Evolutionary conservation across 2,329 filamentous ascomycete species (phyloP).

Genomic region (Fusarium oxysporum): DNA sequence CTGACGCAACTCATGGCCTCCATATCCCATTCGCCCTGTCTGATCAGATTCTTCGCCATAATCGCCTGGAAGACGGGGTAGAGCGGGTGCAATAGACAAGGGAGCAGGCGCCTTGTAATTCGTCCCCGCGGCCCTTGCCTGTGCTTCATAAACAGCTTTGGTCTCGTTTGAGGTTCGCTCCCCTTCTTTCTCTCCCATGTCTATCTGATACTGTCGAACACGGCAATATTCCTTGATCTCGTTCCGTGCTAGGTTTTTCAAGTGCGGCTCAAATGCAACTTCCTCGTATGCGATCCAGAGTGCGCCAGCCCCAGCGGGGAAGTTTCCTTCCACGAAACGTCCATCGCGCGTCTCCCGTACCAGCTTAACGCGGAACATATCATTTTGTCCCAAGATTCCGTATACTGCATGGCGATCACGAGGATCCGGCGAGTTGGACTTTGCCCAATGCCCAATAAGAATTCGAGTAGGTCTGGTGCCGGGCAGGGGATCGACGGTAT

Average conservation of each 20-base stretch:
- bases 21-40: constrained; percentile 36
- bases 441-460: constrained; percentile 69
- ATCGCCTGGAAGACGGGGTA: constrained; percentile 37
- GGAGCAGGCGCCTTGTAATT: constrained; percentile 45
- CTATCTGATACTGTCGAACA: constrained; percentile 69
- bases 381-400: constrained; percentile 70
- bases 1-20: constrained; percentile 57
- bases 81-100: constrained; percentile 41
- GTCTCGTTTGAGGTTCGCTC: constrained; percentile 63
- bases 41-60: constrained; percentile 30
- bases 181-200: constrained; percentile 62
- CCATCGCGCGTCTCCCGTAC: constrained; percentile 71
- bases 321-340: constrained; percentile 68
- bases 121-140: constrained; percentile 54
- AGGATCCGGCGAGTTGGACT: constrained; percentile 60
- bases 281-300: constrained; percentile 74
- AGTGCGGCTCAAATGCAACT: constrained; percentile 67
- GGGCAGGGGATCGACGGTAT: constrained; percentile 55
- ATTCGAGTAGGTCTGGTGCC: constrained; percentile 69
- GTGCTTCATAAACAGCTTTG: constrained; percentile 64
- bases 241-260: constrained; percentile 61
- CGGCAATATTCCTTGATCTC: constrained; percentile 74
- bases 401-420: constrained; percentile 71
- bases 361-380: constrained; percentile 74
- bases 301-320: constrained; percentile 68